phyloP scores from a whole-genome alignment of 2,329 filamentous ascomycete species.

The Teratosphaeriaceae sp. region DNA sequence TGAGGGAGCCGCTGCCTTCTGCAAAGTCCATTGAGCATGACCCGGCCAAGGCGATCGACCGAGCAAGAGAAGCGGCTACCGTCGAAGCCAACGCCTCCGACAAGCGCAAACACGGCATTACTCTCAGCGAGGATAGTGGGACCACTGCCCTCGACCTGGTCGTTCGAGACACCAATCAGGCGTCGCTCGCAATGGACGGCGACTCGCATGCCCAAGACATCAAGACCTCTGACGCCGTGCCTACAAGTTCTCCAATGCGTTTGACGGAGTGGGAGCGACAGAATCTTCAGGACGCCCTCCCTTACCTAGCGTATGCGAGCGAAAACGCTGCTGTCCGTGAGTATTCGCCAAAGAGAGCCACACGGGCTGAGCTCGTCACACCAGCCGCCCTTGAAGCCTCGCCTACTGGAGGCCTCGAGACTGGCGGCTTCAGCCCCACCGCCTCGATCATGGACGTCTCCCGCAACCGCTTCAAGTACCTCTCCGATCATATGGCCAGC shows the following conservation, averaged over 20 bases:
- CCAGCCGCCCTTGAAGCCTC: not conserved
- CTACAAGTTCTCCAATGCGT: not conserved
- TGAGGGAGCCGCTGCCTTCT: no score
- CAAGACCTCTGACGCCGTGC: not conserved
- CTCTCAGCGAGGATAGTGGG: no score
- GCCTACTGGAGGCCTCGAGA: not conserved
- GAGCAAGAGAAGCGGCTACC: no score
- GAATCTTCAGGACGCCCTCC: not conserved
- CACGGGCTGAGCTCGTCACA: not conserved
- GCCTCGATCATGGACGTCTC: not conserved
- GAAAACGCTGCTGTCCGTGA: not conserved
- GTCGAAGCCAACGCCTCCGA: no score
- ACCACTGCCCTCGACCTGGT: not conserved
- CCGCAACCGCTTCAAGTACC: not conserved
- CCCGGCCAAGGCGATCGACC: no score
- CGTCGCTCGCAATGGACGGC: not conserved
- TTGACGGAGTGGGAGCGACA: slow-evolving; percentile 5
- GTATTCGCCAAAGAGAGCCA: not conserved
- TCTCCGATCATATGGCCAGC: not conserved
- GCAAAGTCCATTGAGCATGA: no score
- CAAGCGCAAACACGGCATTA: no score
- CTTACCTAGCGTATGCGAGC: not conserved
- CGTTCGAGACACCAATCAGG: not conserved
- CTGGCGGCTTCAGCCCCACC: not conserved
- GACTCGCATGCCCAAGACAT: not conserved